These are phyloP conservation scores for Monosporozyma aquatica DNA, from an alignment of 805 yeast genomes.

Conservation along the genomic window DNA sequence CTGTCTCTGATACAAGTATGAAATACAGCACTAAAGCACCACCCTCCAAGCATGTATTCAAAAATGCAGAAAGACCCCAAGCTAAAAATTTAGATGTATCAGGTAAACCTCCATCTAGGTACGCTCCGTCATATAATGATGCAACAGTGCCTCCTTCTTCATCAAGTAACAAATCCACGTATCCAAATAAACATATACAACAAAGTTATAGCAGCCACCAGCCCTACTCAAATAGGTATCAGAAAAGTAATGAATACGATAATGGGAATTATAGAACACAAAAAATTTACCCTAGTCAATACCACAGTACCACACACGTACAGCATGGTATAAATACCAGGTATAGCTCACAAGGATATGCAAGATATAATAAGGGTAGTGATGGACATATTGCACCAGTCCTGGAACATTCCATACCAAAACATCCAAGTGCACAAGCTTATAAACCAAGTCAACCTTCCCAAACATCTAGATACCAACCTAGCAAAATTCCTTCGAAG, in stretches of 20 bases:
- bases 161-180: not conserved
- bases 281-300: not conserved
- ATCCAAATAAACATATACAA: not conserved
- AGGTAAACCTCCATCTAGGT: not conserved
- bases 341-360: not conserved
- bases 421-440: no score
- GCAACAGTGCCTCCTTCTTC: not conserved
- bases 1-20: no score
- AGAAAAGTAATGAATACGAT: not conserved
- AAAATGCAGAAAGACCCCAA: no score
- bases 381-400: not conserved
- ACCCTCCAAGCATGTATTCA: no score
- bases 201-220: not conserved
- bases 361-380: not conserved
- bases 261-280: not conserved
- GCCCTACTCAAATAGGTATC: not conserved
- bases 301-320: not conserved
- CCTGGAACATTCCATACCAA: not conserved
- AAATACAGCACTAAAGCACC: no score
- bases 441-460: not conserved
- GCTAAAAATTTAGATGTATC: no score
- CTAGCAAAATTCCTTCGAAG: not conserved
- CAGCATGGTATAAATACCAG: not conserved
- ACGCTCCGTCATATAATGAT: not conserved
- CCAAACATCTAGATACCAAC: not conserved